Evolutionary conservation across 257 asterid species (phyloP), one percentile per base, ranked within the genome.

Genomic region (Ocimum tenuiflorum): DNA sequence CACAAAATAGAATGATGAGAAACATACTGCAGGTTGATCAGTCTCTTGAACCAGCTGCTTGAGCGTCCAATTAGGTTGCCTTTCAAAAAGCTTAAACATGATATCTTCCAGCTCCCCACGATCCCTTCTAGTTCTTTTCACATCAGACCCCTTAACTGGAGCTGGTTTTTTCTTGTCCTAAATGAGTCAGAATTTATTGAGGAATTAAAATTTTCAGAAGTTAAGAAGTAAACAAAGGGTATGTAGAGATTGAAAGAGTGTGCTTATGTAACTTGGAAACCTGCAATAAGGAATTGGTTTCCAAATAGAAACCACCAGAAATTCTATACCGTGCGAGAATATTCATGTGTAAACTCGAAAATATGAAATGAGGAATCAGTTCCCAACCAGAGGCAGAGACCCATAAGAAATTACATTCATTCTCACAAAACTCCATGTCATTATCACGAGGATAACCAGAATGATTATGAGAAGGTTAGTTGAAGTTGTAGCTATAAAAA

Each of bases 31-130:
- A 19, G 97, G 96, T 80, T 90, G 99, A 77, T 94, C 92, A 1
- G 99, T 88, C 74, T 85, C 91, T 77, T 85, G 91, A 74, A 94
- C 95, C 15, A 94, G 86, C 84, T 86, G 96, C 86, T 88, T 88
- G 78, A 90, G 82, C 35, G 96, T 74, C 96, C 96, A 90, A 60
- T 90, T 88, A 57, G 97, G 92, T 63, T 94, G 95, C 68, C 83
- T 80, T 75, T 90, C 96, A 47, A 90, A 94, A 58, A 90, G 96
- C 77, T 94, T 90, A 79, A 88, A 90, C 99, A 90, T 84, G 70
- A 90, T 88, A 74, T 90, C 96, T 78, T 90, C 99, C 69, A 88
- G 69, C 77, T 90, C 95, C 48, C 92, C 96, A 51, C 95, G 96
- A 68, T 83, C 91, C 79, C 99, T 83, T 81, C 96, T 81, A 55